A percentile compares a stretch with the other conserved stretches of the same genome.
These are phyloP conservation scores for Fusarium subtropicale DNA, from an alignment of 2,329 filamentous ascomycete genomes.

Conservation along the genomic window DNA sequence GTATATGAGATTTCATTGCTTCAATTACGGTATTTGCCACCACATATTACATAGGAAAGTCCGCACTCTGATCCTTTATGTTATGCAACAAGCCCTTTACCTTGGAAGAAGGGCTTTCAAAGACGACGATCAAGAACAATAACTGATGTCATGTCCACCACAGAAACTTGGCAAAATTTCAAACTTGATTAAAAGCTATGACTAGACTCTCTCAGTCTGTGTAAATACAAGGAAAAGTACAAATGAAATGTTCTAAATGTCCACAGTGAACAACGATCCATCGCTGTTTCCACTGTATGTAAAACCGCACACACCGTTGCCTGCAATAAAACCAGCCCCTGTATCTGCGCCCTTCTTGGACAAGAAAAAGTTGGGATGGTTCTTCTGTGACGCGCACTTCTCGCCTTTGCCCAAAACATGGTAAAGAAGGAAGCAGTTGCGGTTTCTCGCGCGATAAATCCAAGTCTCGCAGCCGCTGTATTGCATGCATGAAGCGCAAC, in stretches of 20 bases:
- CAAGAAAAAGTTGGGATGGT: conserved; percentile 15
- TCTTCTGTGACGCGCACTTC: neutral
- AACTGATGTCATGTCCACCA: neutral
- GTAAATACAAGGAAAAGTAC: neutral
- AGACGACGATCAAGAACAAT: neutral
- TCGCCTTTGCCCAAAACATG: neutral
- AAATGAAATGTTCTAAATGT: neutral
- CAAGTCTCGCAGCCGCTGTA: conserved; percentile 8
- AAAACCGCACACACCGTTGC: conserved; percentile 6
- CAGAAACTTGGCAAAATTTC: neutral
- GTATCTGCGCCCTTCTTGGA: conserved; percentile 9
- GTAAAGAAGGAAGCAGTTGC: conserved; percentile 22
- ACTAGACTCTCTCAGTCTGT: neutral
- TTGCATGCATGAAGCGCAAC: conserved; percentile 15
- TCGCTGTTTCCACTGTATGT: conserved; percentile 20
- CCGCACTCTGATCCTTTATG: neutral
- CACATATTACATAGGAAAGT: neutral
- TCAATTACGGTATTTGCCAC: neutral
- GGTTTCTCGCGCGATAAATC: conserved; percentile 1
- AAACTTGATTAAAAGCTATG: neutral
- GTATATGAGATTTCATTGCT: neutral
- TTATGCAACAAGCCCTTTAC: neutral
- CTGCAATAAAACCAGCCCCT: conserved; percentile 6
- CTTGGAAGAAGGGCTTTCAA: neutral
- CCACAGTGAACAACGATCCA: neutral